A percentile compares a stretch with the other conserved stretches of the same genome.
phyloP scores from a whole-genome alignment of 1,139 yeast genomes.

The Yamadazyma triangularis region DNA sequence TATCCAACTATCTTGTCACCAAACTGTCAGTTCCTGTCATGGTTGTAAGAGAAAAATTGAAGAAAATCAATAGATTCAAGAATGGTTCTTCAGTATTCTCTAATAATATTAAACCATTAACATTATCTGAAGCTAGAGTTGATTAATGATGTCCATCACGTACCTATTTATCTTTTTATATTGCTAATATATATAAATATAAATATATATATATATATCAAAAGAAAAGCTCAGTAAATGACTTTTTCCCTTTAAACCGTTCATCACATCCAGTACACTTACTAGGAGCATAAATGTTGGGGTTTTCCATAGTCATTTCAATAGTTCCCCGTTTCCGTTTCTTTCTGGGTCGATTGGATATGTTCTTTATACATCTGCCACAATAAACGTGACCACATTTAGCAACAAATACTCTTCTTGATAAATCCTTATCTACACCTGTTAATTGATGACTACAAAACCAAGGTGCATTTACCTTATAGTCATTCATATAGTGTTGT shows the following conservation, averaged over 20 bases:
- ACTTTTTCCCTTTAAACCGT: conserved; percentile 26
- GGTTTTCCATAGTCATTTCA: conserved; percentile 36
- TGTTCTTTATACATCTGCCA: conserved; percentile 73
- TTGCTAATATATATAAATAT: neutral
- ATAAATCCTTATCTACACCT: conserved; percentile 54
- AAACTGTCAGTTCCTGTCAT: conserved; percentile 82
- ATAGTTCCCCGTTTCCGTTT: conserved; percentile 12
- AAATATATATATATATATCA: too few relatives aligned
- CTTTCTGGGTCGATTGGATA: conserved; percentile 36
- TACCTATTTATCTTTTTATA: neutral
- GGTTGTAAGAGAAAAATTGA: conserved; percentile 82
- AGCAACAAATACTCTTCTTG: conserved; percentile 65
- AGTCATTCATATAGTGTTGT: conserved; percentile 23
- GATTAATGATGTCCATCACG: conserved; percentile 20
- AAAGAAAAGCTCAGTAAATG: conserved; percentile 38
- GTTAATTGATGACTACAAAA: conserved; percentile 49
- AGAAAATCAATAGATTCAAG: conserved; percentile 64
- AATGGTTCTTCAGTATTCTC: conserved; percentile 43
- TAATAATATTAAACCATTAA: conserved; percentile 46
- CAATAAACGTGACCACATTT: conserved; percentile 86
- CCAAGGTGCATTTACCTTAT: conserved; percentile 58
- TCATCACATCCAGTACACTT: conserved; percentile 45
- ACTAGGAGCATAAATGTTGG: conserved; percentile 44
- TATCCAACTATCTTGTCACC: conserved; percentile 72
- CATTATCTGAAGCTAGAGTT: conserved; percentile 46